Evolutionary conservation across 179 eudicot genomes (phyloP).

Genomic region (Gypsophila paniculata): DNA sequence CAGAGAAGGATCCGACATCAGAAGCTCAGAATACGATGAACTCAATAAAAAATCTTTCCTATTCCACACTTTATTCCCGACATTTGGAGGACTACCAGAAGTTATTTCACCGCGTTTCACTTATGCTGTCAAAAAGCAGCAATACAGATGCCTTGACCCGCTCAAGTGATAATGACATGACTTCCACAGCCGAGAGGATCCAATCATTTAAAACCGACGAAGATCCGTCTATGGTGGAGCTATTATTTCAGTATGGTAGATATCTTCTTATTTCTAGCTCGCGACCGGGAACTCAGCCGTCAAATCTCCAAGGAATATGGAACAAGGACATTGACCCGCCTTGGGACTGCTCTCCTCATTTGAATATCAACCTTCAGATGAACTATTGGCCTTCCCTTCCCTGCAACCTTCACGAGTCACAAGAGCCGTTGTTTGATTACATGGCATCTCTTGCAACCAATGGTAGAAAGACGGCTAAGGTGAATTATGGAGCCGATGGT

Average conservation of each 20-base stretch:
- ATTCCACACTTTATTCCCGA: slow-evolving; percentile 50
- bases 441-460: slow-evolving; percentile 54
- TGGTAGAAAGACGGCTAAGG: slow-evolving; percentile 67
- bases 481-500: slow-evolving; percentile 69
- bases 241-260: slow-evolving; percentile 83
- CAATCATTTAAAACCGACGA: slow-evolving; percentile 53
- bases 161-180: slow-evolving; percentile 12
- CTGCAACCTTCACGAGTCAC: slow-evolving; percentile 75
- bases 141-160: background rate
- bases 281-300: slow-evolving; percentile 67
- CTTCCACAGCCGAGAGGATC: slow-evolving; percentile 63
- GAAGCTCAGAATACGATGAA: slow-evolving; percentile 44
- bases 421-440: slow-evolving; percentile 71
- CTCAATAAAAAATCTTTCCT: slow-evolving; percentile 42
- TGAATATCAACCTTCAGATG: slow-evolving; percentile 88
- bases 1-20: slow-evolving; percentile 53
- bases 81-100: slow-evolving; percentile 81
- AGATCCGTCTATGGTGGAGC: slow-evolving; percentile 89
- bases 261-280: slow-evolving; percentile 77
- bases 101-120: slow-evolving; percentile 65
- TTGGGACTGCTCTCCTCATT: slow-evolving; percentile 85
- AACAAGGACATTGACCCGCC: slow-evolving; percentile 60
- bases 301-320: slow-evolving; percentile 94
- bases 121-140: slow-evolving; percentile 56
- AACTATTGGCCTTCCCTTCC: slow-evolving; percentile 91